These are phyloP conservation scores for Tetrastigma voinierianum DNA, from an alignment of 164 flowering plant species.

Conservation along the genomic window DNA sequence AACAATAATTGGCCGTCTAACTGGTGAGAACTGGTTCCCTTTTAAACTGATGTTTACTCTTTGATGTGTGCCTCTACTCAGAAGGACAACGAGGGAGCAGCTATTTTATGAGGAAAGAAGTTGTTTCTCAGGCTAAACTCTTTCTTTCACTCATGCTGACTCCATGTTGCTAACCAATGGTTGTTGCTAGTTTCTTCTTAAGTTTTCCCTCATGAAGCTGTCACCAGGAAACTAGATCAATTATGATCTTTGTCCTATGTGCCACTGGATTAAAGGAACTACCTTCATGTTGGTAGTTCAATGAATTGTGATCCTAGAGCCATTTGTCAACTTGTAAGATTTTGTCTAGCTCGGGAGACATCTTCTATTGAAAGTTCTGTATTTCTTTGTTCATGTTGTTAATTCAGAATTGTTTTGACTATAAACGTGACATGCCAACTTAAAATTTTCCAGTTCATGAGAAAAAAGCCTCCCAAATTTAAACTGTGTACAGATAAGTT, in stretches of 20 bases:
- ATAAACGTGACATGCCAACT: no score
- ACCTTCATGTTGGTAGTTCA: background rate
- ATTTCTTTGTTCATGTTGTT: no score
- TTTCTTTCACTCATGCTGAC: background rate
- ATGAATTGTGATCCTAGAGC: background rate
- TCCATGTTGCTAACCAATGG: background rate
- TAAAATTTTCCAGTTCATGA: no score
- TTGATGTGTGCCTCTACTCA: background rate
- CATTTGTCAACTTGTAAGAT: background rate
- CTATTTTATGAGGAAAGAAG: background rate
- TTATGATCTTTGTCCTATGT: background rate
- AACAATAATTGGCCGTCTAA: constrained; percentile 61
- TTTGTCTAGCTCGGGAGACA: no score
- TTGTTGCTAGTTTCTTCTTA: no score
- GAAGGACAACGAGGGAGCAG: background rate
- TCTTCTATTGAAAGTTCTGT: no score
- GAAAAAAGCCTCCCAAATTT: no score
- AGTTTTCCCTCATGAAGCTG: no score
- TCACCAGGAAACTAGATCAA: background rate
- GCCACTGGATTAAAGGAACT: background rate
- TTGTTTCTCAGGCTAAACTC: background rate
- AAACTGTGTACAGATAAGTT: no score
- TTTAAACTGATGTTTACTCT: background rate
- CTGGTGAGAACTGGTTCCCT: constrained; percentile 45
- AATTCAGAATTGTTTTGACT: no score